These are phyloP conservation scores for Fraxinus excelsior DNA, from an alignment of 257 asterid genomes.

Conservation along the genomic window DNA sequence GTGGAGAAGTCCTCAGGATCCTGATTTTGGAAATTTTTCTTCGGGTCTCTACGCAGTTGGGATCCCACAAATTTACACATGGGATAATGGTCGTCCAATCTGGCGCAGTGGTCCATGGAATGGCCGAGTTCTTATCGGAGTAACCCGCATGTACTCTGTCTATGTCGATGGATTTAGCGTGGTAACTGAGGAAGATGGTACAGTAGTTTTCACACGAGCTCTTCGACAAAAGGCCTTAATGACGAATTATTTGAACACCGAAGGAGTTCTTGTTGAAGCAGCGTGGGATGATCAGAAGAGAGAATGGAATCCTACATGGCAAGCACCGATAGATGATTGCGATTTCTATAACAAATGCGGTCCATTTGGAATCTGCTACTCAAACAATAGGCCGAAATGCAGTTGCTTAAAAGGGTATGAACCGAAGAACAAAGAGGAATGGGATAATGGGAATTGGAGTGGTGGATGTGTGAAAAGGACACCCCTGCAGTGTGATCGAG, in stretches of 20 bases:
- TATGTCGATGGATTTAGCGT: slow-evolving; percentile 17
- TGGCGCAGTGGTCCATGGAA: slow-evolving; percentile 55
- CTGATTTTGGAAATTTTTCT: slow-evolving; percentile 48
- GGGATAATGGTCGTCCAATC: slow-evolving; percentile 31
- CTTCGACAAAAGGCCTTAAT: background rate
- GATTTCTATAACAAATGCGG: slow-evolving; percentile 38
- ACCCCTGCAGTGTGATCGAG: slow-evolving; percentile 31
- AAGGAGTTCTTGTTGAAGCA: slow-evolving; percentile 19
- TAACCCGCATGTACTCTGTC: background rate
- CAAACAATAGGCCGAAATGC: slow-evolving; percentile 21
- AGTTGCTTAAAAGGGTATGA: slow-evolving; percentile 33
- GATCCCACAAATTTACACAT: slow-evolving; percentile 35
- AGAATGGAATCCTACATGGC: slow-evolving; percentile 21
- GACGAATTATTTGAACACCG: slow-evolving; percentile 5
- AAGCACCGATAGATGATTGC: slow-evolving; percentile 16
- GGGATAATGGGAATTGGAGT: slow-evolving; percentile 39
- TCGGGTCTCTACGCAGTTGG: slow-evolving; percentile 16
- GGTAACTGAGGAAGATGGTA: slow-evolving; percentile 15
- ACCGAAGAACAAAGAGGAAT: slow-evolving; percentile 31
- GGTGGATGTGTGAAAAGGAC: slow-evolving; percentile 39
- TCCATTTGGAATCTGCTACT: slow-evolving; percentile 30
- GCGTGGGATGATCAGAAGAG: slow-evolving; percentile 6
- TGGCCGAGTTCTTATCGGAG: slow-evolving; percentile 22
- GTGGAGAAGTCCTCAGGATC: slow-evolving; percentile 47
- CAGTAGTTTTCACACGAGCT: slow-evolving; percentile 5